Evolutionary conservation across 768 basidiomycete genomes (phyloP).

Genomic region (Phlegmacium glaucopus): DNA sequence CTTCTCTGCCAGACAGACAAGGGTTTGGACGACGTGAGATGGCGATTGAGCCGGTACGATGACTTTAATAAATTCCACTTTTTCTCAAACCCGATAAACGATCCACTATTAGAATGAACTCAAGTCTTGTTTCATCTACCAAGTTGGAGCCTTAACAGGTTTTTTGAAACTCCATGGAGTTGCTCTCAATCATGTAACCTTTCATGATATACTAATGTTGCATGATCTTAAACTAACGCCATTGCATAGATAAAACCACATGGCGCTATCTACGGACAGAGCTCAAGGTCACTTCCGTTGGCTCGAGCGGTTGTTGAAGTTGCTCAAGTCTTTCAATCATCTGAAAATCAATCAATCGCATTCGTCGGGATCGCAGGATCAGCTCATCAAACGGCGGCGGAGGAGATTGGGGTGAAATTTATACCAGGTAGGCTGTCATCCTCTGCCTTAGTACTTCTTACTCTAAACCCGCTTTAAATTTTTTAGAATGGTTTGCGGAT

Average conservation of each 20-base stretch:
- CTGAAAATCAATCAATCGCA: slow-evolving; percentile 35
- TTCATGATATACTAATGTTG: too few relatives aligned
- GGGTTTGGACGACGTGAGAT: slow-evolving; percentile 68
- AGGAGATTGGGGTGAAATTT: slow-evolving; percentile 53
- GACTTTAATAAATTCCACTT: neutral
- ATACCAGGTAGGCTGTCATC: slow-evolving; percentile 46
- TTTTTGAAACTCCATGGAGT: slow-evolving; percentile 55
- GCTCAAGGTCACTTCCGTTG: slow-evolving; percentile 49
- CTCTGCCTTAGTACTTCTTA: neutral
- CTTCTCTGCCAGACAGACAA: slow-evolving; percentile 59
- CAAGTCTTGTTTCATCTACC: slow-evolving; percentile 55
- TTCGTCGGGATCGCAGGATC: slow-evolving; percentile 66
- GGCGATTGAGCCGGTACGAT: slow-evolving; percentile 52
- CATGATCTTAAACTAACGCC: neutral
- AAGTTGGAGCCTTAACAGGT: slow-evolving; percentile 61
- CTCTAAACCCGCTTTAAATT: neutral
- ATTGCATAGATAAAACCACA: slow-evolving; percentile 52
- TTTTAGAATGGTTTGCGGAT: slow-evolving; percentile 53
- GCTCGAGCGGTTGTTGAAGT: slow-evolving; percentile 54
- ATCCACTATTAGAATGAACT: slow-evolving; percentile 44
- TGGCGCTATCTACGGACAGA: slow-evolving; percentile 61
- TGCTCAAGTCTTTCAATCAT: slow-evolving; percentile 43
- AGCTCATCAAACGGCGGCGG: slow-evolving; percentile 54
- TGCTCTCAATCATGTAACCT: slow-evolving; percentile 50
- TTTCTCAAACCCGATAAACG: neutral